These are phyloP conservation scores for Teratosphaeria epicoccoides DNA, from an alignment of 2,329 filamentous ascomycete genomes.

Conservation along the genomic window DNA sequence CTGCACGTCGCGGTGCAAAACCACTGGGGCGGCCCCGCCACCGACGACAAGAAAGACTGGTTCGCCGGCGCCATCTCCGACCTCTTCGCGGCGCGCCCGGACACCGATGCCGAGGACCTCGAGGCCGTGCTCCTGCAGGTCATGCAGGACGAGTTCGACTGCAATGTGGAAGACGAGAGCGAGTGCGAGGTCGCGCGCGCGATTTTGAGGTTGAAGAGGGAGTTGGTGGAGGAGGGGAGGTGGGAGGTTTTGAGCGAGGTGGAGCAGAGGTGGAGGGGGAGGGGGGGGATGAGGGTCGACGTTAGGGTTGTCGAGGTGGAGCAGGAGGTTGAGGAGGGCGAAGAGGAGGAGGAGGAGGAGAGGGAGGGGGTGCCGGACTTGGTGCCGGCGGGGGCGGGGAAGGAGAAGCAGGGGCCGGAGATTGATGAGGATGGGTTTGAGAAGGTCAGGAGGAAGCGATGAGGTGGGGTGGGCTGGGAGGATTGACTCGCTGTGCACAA, in stretches of 20 bases:
- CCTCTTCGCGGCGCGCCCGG: constrained; percentile 52
- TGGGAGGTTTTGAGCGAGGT: constrained; percentile 72
- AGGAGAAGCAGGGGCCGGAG: constrained; percentile 53
- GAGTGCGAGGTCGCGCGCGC: constrained; percentile 61
- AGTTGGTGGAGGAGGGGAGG: constrained; percentile 57
- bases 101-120: constrained; percentile 65
- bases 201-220: constrained; percentile 57
- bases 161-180: constrained; percentile 82
- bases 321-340: constrained; percentile 37
- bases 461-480: no score
- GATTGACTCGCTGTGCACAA: no score
- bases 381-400: constrained; percentile 40
- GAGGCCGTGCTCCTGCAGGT: constrained; percentile 79
- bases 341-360: constrained; percentile 37
- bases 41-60: constrained; percentile 87
- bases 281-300: constrained; percentile 50
- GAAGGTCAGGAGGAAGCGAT: constrained; percentile 16
- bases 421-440: constrained; percentile 33
- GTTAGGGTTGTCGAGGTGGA: constrained; percentile 44
- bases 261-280: constrained; percentile 60
- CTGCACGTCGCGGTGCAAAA: constrained; percentile 79
- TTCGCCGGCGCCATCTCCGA: constrained; percentile 81
- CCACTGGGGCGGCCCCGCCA: constrained; percentile 77
- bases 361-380: constrained; percentile 53
- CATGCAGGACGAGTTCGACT: constrained; percentile 93